These are phyloP conservation scores for Hymenoscyphus infarciens DNA, from an alignment of 2,329 filamentous ascomycete species.

Conservation along the genomic window DNA sequence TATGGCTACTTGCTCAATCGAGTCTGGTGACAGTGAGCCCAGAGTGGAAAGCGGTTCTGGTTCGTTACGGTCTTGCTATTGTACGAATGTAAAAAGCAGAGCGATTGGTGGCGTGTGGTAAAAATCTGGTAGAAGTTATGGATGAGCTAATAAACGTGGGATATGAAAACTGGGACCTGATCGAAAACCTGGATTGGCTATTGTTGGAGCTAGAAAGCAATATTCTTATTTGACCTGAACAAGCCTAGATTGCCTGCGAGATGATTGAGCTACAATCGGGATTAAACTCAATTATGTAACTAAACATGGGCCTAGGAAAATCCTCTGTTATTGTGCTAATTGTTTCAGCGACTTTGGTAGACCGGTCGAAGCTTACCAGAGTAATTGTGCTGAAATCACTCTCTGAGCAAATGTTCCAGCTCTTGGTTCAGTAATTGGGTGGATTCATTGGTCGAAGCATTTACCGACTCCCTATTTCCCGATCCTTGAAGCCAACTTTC, in stretches of 20 bases:
- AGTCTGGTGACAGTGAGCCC: not conserved
- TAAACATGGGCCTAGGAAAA: conserved; percentile 70
- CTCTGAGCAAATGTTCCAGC: conserved; percentile 56
- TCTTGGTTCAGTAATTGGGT: conserved; percentile 44
- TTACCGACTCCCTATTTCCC: not conserved
- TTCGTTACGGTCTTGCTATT: conserved; percentile 22
- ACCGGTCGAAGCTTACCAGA: conserved; percentile 49
- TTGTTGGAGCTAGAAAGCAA: conserved; percentile 62
- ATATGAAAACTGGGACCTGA: conserved; percentile 53
- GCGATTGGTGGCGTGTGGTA: conserved; percentile 36
- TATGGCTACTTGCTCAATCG: conserved; percentile 11
- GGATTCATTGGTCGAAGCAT: not conserved
- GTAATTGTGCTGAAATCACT: conserved; percentile 61
- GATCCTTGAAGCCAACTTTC: not conserved
- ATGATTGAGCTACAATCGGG: conserved; percentile 47
- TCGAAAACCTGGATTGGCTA: conserved; percentile 54
- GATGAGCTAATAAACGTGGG: conserved; percentile 48
- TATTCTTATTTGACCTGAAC: conserved; percentile 54
- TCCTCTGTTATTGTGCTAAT: conserved; percentile 67
- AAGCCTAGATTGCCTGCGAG: conserved; percentile 46
- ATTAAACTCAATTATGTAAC: conserved; percentile 55
- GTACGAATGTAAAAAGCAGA: conserved; percentile 23
- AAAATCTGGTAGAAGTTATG: conserved; percentile 36
- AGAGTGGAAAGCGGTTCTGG: conserved; percentile 18
- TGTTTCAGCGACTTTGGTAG: conserved; percentile 50